Conservation (phyloP, 2,329 filamentous ascomycete species). For the Lasiodiplodia gonubiensis region DNA sequence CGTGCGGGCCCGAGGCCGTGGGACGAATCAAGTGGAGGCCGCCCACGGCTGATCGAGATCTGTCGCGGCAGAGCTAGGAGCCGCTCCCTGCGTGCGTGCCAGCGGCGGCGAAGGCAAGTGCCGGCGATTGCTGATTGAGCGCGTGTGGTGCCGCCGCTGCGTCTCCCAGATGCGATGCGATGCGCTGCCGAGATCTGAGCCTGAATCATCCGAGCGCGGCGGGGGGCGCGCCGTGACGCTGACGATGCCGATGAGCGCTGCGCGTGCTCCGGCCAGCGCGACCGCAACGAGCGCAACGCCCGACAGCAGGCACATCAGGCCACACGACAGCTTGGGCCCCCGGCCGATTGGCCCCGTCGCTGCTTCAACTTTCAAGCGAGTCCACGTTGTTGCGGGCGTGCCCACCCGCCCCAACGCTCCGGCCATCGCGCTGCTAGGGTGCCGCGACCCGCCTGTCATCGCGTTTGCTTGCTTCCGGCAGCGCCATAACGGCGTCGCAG, state of each 20-base stretch:
- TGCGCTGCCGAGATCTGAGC: conserved; percentile 22
- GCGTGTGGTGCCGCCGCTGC: neutral
- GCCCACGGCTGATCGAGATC: conserved; percentile 25
- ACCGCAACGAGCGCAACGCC: neutral
- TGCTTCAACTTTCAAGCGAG: conserved; percentile 28
- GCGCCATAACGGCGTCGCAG: conserved; percentile 15
- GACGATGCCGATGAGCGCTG: conserved; percentile 23
- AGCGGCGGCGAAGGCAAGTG: conserved; percentile 20
- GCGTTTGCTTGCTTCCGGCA: conserved; percentile 14
- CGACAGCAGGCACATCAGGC: conserved; percentile 16
- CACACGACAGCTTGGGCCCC: conserved; percentile 19
- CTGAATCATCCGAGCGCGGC: conserved; percentile 25
- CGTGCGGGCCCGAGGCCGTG: conserved; percentile 18
- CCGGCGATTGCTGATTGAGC: conserved; percentile 13
- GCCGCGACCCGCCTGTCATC: conserved; percentile 22
- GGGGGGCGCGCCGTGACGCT: conserved; percentile 16
- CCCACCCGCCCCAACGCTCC: conserved; percentile 16
- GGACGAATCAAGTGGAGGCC: conserved; percentile 26
- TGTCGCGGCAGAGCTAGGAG: conserved; percentile 25
- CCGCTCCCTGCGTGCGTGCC: conserved; percentile 24
- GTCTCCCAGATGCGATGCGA: conserved; percentile 21
- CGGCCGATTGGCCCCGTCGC: conserved; percentile 12
- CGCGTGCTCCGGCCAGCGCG: conserved; percentile 9
- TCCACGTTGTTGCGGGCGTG: conserved; percentile 27
- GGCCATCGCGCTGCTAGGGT: conserved; percentile 10